Percentiles rank a stretch among this genome's conserved stretches.
Evolutionary conservation across 345 rosid species (phyloP).

Genomic region (Tarenaya hassleriana): DNA sequence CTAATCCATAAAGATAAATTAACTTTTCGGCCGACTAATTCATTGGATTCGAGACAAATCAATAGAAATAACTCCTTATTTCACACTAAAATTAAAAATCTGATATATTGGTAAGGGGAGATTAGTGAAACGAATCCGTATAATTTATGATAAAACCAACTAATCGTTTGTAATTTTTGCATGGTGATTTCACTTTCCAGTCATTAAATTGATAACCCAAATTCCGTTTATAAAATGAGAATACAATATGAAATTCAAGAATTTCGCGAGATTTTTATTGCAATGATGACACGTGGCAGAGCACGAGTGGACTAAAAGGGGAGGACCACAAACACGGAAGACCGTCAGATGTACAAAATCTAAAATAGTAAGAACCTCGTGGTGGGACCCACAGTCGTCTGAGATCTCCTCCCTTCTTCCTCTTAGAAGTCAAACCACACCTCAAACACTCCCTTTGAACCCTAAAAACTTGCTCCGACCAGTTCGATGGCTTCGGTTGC

Average conservation of each 20-base stretch:
- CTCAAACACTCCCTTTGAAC: slow-evolving; percentile 20
- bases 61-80: too few relatives aligned
- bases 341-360: slow-evolving; percentile 29
- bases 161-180: too few relatives aligned
- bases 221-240: too few relatives aligned
- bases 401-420: slow-evolving; percentile 6
- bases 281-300: slow-evolving; percentile 18
- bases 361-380: slow-evolving; percentile 26
- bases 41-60: too few relatives aligned
- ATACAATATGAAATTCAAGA: not conserved
- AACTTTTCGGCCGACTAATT: too few relatives aligned
- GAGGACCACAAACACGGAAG: slow-evolving; percentile 30
- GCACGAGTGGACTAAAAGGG: slow-evolving; percentile 19
- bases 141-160: too few relatives aligned
- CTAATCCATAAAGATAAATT: too few relatives aligned
- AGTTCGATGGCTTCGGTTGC: not conserved
- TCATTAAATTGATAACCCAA: too few relatives aligned
- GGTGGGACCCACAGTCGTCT: slow-evolving; percentile 19
- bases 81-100: too few relatives aligned
- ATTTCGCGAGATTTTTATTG: not conserved
- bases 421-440: slow-evolving; percentile 31
- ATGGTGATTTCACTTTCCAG: too few relatives aligned
- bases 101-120: too few relatives aligned
- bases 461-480: not conserved
- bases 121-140: too few relatives aligned